phyloP scores from a whole-genome alignment of 1,284 basidiomycete species.

The Moniliella sp. region DNA sequence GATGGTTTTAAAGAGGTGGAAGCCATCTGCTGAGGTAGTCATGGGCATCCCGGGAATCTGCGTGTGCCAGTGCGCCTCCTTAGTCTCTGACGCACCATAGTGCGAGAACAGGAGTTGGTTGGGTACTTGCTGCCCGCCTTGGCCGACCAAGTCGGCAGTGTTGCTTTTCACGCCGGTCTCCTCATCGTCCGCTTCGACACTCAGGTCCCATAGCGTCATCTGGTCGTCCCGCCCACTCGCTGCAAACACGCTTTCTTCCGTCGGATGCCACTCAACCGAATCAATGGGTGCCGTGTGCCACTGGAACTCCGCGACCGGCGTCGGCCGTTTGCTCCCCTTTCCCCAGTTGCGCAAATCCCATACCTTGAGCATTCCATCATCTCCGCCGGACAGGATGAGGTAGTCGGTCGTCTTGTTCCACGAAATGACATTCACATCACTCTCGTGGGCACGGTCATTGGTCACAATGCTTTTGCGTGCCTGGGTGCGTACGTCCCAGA shows the following conservation, averaged over 20 bases:
- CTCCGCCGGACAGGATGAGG: constrained; percentile 74
- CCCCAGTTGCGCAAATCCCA: constrained; percentile 71
- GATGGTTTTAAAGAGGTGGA: constrained; percentile 76
- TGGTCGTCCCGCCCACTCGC: constrained; percentile 85
- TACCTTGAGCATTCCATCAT: constrained; percentile 80
- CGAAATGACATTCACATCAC: constrained; percentile 93
- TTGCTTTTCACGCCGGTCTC: constrained; percentile 35
- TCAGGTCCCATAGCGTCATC: constrained; percentile 83
- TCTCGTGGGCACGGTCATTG: constrained; percentile 60
- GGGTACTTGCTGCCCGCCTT: constrained; percentile 40
- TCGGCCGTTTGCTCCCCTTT: constrained; percentile 2
- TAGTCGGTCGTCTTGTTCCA: constrained; percentile 77
- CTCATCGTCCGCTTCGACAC: constrained; percentile 85
- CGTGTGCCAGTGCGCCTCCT: constrained; percentile 94
- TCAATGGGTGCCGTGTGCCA: constrained; percentile 90
- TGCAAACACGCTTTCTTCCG: constrained; percentile 80
- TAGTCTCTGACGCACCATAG: constrained; percentile 84
- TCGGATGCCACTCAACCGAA: constrained; percentile 91
- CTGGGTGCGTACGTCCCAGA: constrained; percentile 88
- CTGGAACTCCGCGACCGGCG: constrained; percentile 64
- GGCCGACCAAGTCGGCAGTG: constrained; percentile 23
- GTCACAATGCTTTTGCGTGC: constrained; percentile 61
- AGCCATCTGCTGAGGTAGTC: constrained; percentile 20
- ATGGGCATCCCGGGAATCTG: constrained; percentile 47
- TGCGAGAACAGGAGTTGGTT: constrained; percentile 86